phyloP scores from a whole-genome alignment of 352 stramenopile species.

The Phytophthora foliorum region DNA sequence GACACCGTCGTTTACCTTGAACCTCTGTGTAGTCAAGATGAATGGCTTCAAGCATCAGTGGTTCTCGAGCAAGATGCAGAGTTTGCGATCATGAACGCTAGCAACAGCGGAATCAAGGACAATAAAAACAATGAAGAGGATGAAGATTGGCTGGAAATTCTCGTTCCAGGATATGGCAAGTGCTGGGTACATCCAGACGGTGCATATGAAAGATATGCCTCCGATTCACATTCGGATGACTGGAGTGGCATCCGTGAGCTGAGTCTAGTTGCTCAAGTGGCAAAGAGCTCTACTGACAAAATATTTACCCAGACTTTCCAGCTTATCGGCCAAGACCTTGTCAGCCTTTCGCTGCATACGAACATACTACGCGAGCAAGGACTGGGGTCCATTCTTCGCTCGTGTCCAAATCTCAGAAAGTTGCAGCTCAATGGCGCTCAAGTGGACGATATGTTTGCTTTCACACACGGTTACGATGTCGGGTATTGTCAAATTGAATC shows the following conservation, averaged over 20 bases:
- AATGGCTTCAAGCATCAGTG: conserved; percentile 41
- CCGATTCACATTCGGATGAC: neutral
- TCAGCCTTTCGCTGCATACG: conserved; percentile 34
- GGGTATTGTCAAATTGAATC: conserved; percentile 31
- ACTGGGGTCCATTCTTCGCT: conserved; percentile 31
- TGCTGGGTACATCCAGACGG: conserved; percentile 46
- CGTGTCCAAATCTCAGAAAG: conserved; percentile 33
- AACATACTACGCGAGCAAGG: conserved; percentile 35
- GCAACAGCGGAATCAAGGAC: neutral
- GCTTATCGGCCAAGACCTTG: conserved; percentile 34
- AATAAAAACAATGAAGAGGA: neutral
- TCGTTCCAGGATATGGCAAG: conserved; percentile 53
- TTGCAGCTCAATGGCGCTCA: conserved; percentile 38
- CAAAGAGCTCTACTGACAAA: conserved; percentile 34
- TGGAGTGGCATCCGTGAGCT: conserved; percentile 34
- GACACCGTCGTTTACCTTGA: conserved; percentile 42
- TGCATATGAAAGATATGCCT: conserved; percentile 8
- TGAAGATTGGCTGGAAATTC: conserved; percentile 44
- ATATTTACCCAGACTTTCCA: conserved; percentile 34
- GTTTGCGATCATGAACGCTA: conserved; percentile 37
- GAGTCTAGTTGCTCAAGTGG: conserved; percentile 24
- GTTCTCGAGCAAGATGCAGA: conserved; percentile 36
- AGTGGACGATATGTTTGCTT: conserved; percentile 43
- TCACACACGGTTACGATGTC: conserved; percentile 33
- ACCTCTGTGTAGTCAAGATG: conserved; percentile 41